Evolutionary conservation across 108 stramenopile species (phyloP).

Genomic region (Seminavis robusta): DNA sequence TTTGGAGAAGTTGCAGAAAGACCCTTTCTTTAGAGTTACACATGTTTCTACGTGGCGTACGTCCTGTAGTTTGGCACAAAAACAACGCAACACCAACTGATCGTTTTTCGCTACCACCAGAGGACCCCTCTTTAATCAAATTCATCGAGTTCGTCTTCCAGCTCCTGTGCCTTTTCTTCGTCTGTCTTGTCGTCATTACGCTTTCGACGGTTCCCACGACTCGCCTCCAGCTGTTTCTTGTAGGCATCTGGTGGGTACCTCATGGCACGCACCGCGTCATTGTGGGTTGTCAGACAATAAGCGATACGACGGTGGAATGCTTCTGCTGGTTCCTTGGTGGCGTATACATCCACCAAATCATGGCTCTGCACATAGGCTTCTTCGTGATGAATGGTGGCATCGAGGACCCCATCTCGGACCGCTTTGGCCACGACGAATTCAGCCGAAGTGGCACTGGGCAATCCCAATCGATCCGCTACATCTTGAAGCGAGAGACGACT

Average conservation of each 20-base stretch:
- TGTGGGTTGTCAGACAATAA: slow-evolving; percentile 98
- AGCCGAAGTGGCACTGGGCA: slow-evolving; percentile 80
- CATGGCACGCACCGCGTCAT: slow-evolving; percentile 97
- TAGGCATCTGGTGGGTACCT: slow-evolving; percentile 96
- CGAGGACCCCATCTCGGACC: slow-evolving; percentile 97
- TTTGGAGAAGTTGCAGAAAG: too few species aligned
- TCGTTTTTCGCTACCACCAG: too few species aligned
- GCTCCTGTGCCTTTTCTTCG: slow-evolving; percentile 84
- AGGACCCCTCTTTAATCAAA: slow-evolving; percentile 54
- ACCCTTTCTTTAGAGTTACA: too few species aligned
- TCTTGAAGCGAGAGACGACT: slow-evolving; percentile 90
- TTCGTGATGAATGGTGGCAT: slow-evolving; percentile 97
- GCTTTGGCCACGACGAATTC: slow-evolving; percentile 98
- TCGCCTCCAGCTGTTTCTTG: slow-evolving; percentile 87
- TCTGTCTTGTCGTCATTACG: slow-evolving; percentile 82
- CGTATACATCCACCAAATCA: slow-evolving; percentile 95
- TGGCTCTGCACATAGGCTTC: slow-evolving; percentile 85
- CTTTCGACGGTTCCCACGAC: slow-evolving; percentile 68
- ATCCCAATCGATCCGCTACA: slow-evolving; percentile 85
- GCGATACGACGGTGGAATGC: slow-evolving; percentile 98
- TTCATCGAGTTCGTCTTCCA: slow-evolving; percentile 85
- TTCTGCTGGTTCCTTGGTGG: slow-evolving; percentile 93
- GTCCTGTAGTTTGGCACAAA: too few species aligned
- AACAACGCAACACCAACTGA: too few species aligned
- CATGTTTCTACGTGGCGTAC: too few species aligned